Conservation (phyloP, 441 rosid genomes). For the Viola pubescens region DNA sequence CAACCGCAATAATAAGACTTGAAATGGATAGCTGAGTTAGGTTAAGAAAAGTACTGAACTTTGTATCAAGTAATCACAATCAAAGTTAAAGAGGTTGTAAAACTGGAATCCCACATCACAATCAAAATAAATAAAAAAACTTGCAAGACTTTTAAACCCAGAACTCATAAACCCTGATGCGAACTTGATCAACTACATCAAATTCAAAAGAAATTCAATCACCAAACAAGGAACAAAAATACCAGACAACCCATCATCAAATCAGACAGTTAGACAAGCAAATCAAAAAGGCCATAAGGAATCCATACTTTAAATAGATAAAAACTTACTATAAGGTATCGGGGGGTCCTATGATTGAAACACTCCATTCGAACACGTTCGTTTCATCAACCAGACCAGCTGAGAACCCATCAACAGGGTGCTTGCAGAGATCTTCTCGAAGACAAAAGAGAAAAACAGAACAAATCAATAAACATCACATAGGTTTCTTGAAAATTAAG, state of each 20-base stretch:
- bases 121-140: too few species aligned
- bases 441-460: background rate
- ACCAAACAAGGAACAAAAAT: background rate
- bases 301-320: background rate
- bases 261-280: background rate
- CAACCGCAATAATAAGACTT: too few species aligned
- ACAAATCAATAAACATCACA: background rate
- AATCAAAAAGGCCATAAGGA: background rate
- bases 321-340: slow-evolving; percentile 49
- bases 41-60: too few species aligned
- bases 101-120: too few species aligned
- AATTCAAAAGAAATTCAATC: background rate
- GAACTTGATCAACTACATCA: slow-evolving; percentile 5
- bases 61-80: too few species aligned
- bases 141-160: too few species aligned
- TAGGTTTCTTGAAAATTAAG: slow-evolving; percentile 1
- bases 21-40: too few species aligned
- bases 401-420: slow-evolving; percentile 72
- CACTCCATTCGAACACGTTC: slow-evolving; percentile 60
- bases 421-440: slow-evolving; percentile 51
- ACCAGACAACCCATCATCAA: background rate
- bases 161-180: background rate
- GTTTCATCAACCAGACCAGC: slow-evolving; percentile 58
- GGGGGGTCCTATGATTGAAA: slow-evolving; percentile 59
- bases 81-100: too few species aligned